Percentiles rank a stretch among this genome's conserved stretches.
phyloP scores from a whole-genome alignment of 805 yeast species.

The Monosporozyma siamensis region DNA sequence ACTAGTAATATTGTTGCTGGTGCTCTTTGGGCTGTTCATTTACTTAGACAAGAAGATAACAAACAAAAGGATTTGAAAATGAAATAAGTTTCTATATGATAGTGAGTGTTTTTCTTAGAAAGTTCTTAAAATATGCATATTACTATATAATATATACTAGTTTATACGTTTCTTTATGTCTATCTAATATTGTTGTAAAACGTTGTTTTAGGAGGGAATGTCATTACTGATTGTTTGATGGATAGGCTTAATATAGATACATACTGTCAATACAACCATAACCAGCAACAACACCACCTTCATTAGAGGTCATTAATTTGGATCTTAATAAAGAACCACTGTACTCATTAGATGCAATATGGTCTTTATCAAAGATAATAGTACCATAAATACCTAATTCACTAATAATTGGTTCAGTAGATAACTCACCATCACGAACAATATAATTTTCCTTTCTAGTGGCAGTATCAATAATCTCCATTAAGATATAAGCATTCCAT shows the following conservation, averaged over 20 bases:
- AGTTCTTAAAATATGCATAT: no score
- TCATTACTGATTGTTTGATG: background rate
- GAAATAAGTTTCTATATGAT: no score
- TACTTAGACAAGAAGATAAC: background rate
- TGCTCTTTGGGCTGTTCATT: constrained; percentile 46
- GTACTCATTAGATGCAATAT: constrained; percentile 50
- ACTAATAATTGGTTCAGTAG: constrained; percentile 68
- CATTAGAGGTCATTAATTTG: constrained; percentile 77
- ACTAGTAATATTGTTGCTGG: constrained; percentile 55
- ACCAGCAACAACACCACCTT: constrained; percentile 99
- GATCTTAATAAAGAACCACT: constrained; percentile 87
- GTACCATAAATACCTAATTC: constrained; percentile 91
- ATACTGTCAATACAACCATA: constrained; percentile 93
- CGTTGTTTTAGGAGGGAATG: no score
- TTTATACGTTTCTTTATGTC: background rate
- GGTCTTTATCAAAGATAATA: constrained; percentile 60
- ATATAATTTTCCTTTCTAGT: constrained; percentile 60
- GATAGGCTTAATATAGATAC: constrained; percentile 12
- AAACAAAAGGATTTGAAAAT: background rate
- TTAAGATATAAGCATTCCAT: constrained; percentile 86
- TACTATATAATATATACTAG: background rate
- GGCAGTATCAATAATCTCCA: constrained; percentile 80
- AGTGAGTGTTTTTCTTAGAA: no score
- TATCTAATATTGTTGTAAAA: no score
- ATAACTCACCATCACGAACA: constrained; percentile 53